Percentiles rank a stretch among this genome's conserved stretches.
Evolutionary conservation across 2,329 filamentous ascomycete species (phyloP).

Genomic region (Mycosphaerella sp.): DNA sequence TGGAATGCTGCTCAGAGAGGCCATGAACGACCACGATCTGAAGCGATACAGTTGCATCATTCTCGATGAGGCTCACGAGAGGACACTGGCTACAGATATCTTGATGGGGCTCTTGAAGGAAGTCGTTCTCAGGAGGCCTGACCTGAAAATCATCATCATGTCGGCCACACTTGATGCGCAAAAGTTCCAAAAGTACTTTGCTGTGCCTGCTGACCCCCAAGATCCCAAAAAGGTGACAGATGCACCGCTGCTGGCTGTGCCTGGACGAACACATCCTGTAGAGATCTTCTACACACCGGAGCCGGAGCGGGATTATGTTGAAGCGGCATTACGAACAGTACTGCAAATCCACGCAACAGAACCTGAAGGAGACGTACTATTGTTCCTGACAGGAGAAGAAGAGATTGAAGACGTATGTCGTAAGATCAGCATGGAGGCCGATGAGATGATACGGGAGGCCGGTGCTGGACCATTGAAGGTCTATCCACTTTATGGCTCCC

Average conservation of each 20-base stretch:
- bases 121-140: slow-evolving; percentile 69
- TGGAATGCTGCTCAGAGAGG: slow-evolving; percentile 94
- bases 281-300: slow-evolving; percentile 99
- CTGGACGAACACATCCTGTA: slow-evolving; percentile 89
- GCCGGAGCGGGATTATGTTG: slow-evolving; percentile 92
- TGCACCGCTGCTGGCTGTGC: slow-evolving; percentile 86
- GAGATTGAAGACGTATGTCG: slow-evolving; percentile 96
- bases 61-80: slow-evolving; percentile 96
- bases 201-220: slow-evolving; percentile 33
- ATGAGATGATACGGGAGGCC: slow-evolving; percentile 86
- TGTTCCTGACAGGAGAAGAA: slow-evolving; percentile 96
- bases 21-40: slow-evolving; percentile 91
- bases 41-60: slow-evolving; percentile 95
- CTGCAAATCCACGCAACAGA: slow-evolving; percentile 95
- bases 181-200: slow-evolving; percentile 98
- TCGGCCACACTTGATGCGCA: slow-evolving; percentile 95
- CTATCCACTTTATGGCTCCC: slow-evolving; percentile 88
- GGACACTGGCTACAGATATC: slow-evolving; percentile 94
- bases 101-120: slow-evolving; percentile 95
- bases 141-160: slow-evolving; percentile 98
- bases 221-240: slow-evolving; percentile 39
- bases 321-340: slow-evolving; percentile 89
- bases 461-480: slow-evolving; percentile 84
- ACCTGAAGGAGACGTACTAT: slow-evolving; percentile 80
- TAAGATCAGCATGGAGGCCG: slow-evolving; percentile 83